A percentile compares a stretch with the other conserved stretches of the same genome.
phyloP scores from a whole-genome alignment of 2,329 filamentous ascomycete species.

The Aulographum hederae region DNA sequence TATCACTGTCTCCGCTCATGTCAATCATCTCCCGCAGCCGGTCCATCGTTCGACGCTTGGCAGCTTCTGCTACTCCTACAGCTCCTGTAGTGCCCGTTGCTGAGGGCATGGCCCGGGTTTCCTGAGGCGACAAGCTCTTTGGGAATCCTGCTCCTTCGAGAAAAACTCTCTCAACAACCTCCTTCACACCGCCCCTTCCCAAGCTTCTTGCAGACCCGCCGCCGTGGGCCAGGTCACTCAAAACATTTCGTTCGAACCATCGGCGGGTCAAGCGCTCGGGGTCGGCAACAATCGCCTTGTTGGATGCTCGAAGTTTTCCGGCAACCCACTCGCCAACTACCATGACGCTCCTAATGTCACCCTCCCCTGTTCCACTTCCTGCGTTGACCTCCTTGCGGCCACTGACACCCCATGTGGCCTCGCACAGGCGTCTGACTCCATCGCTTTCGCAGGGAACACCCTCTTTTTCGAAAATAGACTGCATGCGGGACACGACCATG shows the following conservation, averaged over 20 bases:
- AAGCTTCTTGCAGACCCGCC: constrained; percentile 54
- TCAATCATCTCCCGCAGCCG: constrained; percentile 60
- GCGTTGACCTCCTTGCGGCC: constrained; percentile 42
- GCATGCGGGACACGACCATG: constrained; percentile 65
- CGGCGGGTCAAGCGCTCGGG: constrained; percentile 40
- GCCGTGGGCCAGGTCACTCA: constrained; percentile 48
- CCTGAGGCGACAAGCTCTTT: constrained; percentile 18
- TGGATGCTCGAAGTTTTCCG: constrained; percentile 19
- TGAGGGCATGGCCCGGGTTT: constrained; percentile 3
- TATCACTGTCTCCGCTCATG: constrained; percentile 59
- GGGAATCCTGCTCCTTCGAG: constrained; percentile 64
- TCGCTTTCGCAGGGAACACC: constrained; percentile 77
- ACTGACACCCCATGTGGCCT: constrained; percentile 65
- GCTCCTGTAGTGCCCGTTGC: constrained; percentile 8
- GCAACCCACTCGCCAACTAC: constrained; percentile 80
- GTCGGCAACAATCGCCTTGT: too few species aligned
- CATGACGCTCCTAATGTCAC: constrained; percentile 68
- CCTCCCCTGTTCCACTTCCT: constrained; percentile 41
- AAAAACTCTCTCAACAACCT: constrained; percentile 64
- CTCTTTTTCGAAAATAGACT: constrained; percentile 73
- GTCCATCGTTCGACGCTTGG: constrained; percentile 54
- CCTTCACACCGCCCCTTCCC: constrained; percentile 52
- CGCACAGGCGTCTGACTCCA: constrained; percentile 68
- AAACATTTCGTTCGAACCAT: constrained; percentile 59
- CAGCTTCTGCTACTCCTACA: constrained; percentile 52